phyloP scores from a whole-genome alignment of 495 filamentous ascomycete genomes.

The Melanomma pulvis-pyrius region DNA sequence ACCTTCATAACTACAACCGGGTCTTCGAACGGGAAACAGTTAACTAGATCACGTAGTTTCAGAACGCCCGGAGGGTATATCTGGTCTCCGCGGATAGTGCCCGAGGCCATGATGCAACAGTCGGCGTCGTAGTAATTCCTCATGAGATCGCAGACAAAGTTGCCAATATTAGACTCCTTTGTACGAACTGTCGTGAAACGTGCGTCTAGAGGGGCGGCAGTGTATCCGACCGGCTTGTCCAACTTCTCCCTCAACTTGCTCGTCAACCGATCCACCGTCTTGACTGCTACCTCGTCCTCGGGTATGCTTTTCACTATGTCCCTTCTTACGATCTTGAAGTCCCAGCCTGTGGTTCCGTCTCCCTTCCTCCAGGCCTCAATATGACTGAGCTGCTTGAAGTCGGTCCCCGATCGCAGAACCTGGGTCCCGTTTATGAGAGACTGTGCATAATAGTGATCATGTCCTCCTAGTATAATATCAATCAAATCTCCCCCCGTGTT shows the following conservation, averaged over 20 bases:
- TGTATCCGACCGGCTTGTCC: constrained; percentile 82
- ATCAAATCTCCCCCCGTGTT: constrained; percentile 67
- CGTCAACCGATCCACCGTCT: constrained; percentile 68
- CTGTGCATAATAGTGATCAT: constrained; percentile 87
- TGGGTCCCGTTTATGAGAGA: constrained; percentile 74
- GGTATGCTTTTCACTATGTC: constrained; percentile 70
- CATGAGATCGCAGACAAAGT: constrained; percentile 91
- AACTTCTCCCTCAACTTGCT: constrained; percentile 71
- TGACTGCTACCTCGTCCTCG: constrained; percentile 57
- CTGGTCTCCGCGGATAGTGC: constrained; percentile 89
- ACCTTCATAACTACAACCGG: constrained; percentile 78
- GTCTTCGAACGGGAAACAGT: constrained; percentile 84
- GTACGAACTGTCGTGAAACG: constrained; percentile 80
- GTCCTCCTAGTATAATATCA: constrained; percentile 84
- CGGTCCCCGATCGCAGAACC: constrained; percentile 78
- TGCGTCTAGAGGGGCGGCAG: constrained; percentile 75
- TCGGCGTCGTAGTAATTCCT: constrained; percentile 77
- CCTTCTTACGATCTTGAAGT: constrained; percentile 73
- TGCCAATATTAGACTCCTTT: constrained; percentile 79
- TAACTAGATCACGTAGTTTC: constrained; percentile 69
- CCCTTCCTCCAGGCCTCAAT: constrained; percentile 66
- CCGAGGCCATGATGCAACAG: constrained; percentile 80
- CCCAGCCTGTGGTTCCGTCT: constrained; percentile 60
- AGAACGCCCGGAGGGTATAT: constrained; percentile 81
- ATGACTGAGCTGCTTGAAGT: constrained; percentile 90